Base-by-base conservation (phyloP, 2,329 filamentous ascomycete species). In the Claviceps humidiphila region DNA sequence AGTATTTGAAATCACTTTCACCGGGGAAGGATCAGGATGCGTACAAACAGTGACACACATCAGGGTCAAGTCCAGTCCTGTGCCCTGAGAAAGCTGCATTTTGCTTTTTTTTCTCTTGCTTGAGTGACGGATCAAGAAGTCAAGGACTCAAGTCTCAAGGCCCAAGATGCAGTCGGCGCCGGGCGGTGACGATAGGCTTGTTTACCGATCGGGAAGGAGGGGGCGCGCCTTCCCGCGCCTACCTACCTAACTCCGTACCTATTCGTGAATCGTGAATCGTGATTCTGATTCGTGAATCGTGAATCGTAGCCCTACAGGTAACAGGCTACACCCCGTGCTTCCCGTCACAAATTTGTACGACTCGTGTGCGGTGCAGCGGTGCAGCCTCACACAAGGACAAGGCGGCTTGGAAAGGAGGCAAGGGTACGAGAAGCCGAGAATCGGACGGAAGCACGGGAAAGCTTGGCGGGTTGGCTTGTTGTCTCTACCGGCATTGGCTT, bases 201-300 rank as follows among this genome's bases (percentile, higher is more conserved):
- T 34, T 34, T 34, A 34, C 49, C 49, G 16, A 46, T 39, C 49
- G 37, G 49, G 49, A 51, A 51, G 42, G 49, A 51, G 46, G 48
- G 48, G 48, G 48, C 30, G 48, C 13, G 24, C 30, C 30, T 34
- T 34, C 30, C 30, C 30, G 48, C n/a, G 9, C n/a, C 26, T 16
- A 9, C 1, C 22, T 14, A 22, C 20, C 20, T 22, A 3, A 41
- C 38, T 40, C 38, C 14, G 11, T 9, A 40, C 38, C 13, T 40
- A 16, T 9, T 16, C 8, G n/a, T 17, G 40, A 14, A 40, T n/a
- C 5, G 39, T 16, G 39, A n/a, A 40, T 7, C 5, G 14, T n/a
- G n/a, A n/a, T n/a, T n/a, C n/a, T n/a, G n/a, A n/a, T n/a, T n/a
- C n/a, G n/a, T 40, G 14, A 34, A 34, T 34, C 30, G n/a, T 17